Evolutionary conservation across 148 eudicot genomes (phyloP).

Genomic region (Vaccinium myrtillus): DNA sequence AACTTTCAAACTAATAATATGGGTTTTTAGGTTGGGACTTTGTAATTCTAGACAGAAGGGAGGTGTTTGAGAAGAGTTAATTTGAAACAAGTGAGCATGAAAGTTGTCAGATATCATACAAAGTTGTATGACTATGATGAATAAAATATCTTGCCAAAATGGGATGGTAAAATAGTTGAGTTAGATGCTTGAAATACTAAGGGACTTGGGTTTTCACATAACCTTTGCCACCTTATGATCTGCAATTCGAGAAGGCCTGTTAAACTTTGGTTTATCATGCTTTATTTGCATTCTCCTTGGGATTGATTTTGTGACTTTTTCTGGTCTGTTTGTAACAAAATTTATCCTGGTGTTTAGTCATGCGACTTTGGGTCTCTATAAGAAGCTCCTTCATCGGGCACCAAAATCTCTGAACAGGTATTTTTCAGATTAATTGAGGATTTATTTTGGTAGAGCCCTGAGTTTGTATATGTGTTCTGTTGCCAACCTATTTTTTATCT

Average conservation of each 20-base stretch:
- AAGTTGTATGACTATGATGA: neutral
- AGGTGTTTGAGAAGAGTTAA: neutral
- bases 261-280: neutral
- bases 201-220: neutral
- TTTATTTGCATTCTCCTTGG: constrained; percentile 5
- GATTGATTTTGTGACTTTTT: constrained; percentile 4
- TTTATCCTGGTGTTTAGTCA: constrained; percentile 55
- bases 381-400: constrained; percentile 80
- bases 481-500: constrained; percentile 7
- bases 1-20: neutral
- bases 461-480: constrained; percentile 9
- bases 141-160: neutral
- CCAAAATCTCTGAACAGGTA: constrained; percentile 88
- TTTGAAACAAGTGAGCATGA: neutral
- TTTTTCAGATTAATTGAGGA: constrained; percentile 1
- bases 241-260: neutral
- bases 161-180: neutral
- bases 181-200: neutral
- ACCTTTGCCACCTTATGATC: constrained; percentile 3
- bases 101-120: neutral
- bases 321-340: constrained; percentile 4
- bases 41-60: neutral
- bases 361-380: constrained; percentile 95
- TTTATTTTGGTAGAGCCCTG: neutral
- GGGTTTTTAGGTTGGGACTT: neutral